phyloP scores from a whole-genome alignment of 805 yeast species.

The Saccharomycopsis sp. region DNA sequence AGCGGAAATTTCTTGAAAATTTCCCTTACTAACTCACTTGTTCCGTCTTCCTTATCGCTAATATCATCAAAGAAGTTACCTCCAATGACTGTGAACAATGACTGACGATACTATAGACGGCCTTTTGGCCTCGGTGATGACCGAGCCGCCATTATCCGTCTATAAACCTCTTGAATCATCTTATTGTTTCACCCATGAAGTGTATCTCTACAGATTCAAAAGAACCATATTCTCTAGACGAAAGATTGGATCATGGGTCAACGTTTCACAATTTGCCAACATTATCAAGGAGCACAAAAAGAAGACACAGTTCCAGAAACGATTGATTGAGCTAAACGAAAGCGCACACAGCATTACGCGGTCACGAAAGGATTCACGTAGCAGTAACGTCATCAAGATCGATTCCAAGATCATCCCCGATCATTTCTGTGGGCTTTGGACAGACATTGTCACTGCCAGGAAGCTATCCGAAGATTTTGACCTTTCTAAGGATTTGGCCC shows the following conservation, averaged over 20 bases:
- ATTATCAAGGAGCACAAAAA: background rate
- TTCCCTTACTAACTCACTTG: too few species aligned
- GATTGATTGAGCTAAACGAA: background rate
- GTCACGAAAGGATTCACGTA: background rate
- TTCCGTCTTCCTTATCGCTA: too few species aligned
- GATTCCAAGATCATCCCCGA: background rate
- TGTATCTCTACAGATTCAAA: slow-evolving; percentile 10
- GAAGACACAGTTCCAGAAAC: background rate
- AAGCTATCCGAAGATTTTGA: slow-evolving; percentile 21
- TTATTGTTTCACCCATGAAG: slow-evolving; percentile 10
- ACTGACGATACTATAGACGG: background rate
- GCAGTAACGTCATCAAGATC: background rate
- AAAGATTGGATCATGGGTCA: slow-evolving; percentile 26
- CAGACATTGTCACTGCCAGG: slow-evolving; percentile 24
- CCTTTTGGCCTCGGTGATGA: background rate
- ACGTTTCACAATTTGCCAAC: slow-evolving; percentile 20
- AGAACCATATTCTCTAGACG: slow-evolving; percentile 17
- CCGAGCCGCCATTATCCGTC: background rate
- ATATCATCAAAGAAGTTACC: too few species aligned
- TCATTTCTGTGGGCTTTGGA: slow-evolving; percentile 20
- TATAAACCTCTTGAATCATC: background rate
- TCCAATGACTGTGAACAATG: too few species aligned
- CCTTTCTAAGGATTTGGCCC: slow-evolving; percentile 17
- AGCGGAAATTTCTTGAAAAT: too few species aligned
- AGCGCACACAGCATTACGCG: background rate